Evolutionary conservation across 148 eudicot genomes (phyloP).

Genomic region (Drosera capensis): DNA sequence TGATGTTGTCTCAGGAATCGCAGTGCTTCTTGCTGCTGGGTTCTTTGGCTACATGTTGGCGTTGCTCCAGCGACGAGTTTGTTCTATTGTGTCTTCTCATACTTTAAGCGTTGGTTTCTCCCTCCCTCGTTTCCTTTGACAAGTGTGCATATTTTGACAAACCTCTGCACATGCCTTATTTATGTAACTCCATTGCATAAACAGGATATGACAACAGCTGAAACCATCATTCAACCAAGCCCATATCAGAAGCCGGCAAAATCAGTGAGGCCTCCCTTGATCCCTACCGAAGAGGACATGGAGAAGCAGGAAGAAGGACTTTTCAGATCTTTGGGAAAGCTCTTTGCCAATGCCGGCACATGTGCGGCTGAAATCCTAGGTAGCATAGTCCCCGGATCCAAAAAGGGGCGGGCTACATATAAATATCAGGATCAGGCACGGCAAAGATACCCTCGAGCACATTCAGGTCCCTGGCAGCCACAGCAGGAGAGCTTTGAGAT

Average conservation of each 20-base stretch:
- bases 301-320: slow-evolving; percentile 79
- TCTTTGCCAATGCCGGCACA: slow-evolving; percentile 33
- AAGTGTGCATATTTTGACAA: not conserved
- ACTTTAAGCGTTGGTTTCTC: no score
- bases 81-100: slow-evolving; percentile 41
- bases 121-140: not conserved
- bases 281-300: slow-evolving; percentile 52
- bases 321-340: slow-evolving; percentile 46
- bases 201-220: slow-evolving; percentile 28
- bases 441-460: slow-evolving; percentile 22
- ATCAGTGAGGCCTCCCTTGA: slow-evolving; percentile 55
- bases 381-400: slow-evolving; percentile 40
- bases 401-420: slow-evolving; percentile 23
- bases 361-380: slow-evolving; percentile 51
- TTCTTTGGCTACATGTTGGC: slow-evolving; percentile 85
- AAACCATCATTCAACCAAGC: slow-evolving; percentile 16
- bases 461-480: slow-evolving; percentile 45
- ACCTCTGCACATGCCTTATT: no score
- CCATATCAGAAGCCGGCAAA: slow-evolving; percentile 41
- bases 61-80: slow-evolving; percentile 57
- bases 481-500: slow-evolving; percentile 82
- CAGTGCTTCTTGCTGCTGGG: slow-evolving; percentile 55
- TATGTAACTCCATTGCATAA: slow-evolving; percentile 1
- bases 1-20: slow-evolving; percentile 24
- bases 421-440: slow-evolving; percentile 23